Conservation (phyloP, 179 eudicot species). For the Vitellaria paradoxa region DNA sequence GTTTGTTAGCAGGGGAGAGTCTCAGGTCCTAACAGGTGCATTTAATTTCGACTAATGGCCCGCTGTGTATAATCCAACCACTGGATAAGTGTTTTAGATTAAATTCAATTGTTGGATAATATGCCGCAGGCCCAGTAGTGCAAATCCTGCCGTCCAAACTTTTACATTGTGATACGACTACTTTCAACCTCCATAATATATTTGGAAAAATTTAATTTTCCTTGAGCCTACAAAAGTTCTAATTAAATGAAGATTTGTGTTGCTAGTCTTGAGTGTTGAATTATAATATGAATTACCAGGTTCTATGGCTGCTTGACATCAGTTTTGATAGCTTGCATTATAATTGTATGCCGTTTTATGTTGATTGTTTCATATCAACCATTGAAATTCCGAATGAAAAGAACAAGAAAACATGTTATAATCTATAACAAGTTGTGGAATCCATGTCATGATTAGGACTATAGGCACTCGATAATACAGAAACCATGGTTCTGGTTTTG, state of each 20-base stretch:
- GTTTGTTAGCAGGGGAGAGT: slow-evolving; percentile 2
- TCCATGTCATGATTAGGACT: background rate
- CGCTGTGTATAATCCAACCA: no score
- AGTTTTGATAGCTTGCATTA: background rate
- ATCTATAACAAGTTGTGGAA: background rate
- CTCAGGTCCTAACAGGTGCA: background rate
- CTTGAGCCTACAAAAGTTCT: background rate
- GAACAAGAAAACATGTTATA: background rate
- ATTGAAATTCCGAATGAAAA: background rate
- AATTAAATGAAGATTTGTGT: background rate
- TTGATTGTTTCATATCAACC: background rate
- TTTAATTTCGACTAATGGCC: background rate
- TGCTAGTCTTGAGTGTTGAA: background rate
- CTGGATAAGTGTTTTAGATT: no score
- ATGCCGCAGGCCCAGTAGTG: no score
- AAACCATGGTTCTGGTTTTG: background rate
- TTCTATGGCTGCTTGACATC: background rate
- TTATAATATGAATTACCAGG: background rate
- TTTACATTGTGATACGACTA: background rate
- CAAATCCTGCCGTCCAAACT: no score
- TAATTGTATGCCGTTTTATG: background rate
- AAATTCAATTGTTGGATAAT: no score
- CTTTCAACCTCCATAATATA: background rate
- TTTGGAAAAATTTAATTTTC: no score
- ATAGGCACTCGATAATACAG: background rate